phyloP scores from a whole-genome alignment of 148 eudicot genomes.

The Bassia scoparia region DNA sequence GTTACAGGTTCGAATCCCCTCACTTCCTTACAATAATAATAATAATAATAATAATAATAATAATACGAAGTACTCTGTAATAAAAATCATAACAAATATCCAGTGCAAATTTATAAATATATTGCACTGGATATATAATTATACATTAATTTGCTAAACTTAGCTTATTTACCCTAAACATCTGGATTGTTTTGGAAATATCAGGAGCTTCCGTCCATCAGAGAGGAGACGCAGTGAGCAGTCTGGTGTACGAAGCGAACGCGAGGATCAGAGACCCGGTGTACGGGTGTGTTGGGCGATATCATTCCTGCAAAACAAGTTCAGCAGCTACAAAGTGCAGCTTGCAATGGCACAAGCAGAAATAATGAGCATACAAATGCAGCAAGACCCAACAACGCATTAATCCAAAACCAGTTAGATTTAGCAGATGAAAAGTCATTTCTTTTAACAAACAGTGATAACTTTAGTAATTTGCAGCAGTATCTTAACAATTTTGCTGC shows the following conservation, averaged over 20 bases:
- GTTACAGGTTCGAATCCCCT: conserved; percentile 55
- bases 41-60: too few species aligned
- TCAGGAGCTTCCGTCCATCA: conserved; percentile 77
- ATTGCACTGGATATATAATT: too few species aligned
- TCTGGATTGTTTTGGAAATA: background rate
- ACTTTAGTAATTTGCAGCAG: conserved; percentile 43
- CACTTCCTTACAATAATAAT: background rate
- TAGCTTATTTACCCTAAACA: background rate
- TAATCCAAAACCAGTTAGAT: conserved; percentile 23
- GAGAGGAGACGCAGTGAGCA: conserved; percentile 82
- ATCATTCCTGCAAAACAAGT: conserved; percentile 73
- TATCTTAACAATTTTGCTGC: conserved; percentile 43
- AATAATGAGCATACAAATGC: conserved; percentile 77
- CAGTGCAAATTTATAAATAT: too few species aligned
- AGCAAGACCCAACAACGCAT: conserved; percentile 31
- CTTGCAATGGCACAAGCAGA: conserved; percentile 79
- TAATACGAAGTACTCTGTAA: too few species aligned
- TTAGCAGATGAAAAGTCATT: conserved; percentile 37
- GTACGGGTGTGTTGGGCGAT: conserved; percentile 93
- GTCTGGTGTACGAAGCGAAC: conserved; percentile 83
- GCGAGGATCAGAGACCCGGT: conserved; percentile 80
- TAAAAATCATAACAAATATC: too few species aligned
- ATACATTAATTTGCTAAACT: too few species aligned
- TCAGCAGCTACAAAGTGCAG: conserved; percentile 78
- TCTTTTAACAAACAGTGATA: conserved; percentile 30